These are phyloP conservation scores for Willaertia magna DNA, from an alignment of 208 protist genomes.

Conservation along the genomic window DNA sequence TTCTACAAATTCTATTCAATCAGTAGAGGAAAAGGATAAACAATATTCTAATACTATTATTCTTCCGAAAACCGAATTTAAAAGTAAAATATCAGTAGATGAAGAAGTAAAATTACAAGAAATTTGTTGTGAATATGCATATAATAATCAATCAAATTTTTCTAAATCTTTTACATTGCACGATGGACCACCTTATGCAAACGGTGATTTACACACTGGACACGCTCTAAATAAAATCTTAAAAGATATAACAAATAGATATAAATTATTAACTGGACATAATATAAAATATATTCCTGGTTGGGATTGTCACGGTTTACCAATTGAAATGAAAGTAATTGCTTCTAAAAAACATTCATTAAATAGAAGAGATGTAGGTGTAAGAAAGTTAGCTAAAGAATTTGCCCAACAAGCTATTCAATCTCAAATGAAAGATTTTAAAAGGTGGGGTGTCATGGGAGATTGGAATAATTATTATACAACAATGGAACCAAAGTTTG, in stretches of 20 bases:
- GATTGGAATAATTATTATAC: slow-evolving; percentile 45
- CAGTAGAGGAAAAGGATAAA: not conserved
- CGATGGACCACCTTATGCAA: slow-evolving; percentile 70
- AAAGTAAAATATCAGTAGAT: slow-evolving; percentile 23
- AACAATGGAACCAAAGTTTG: slow-evolving; percentile 40
- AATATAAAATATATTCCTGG: slow-evolving; percentile 41
- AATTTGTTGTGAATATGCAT: slow-evolving; percentile 20
- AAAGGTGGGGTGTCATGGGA: slow-evolving; percentile 36
- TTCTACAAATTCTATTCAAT: too few species aligned
- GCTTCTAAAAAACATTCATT: slow-evolving; percentile 11
- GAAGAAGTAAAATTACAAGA: slow-evolving; percentile 19
- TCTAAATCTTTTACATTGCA: slow-evolving; percentile 45
- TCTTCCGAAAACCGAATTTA: slow-evolving; percentile 33
- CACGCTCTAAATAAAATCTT: slow-evolving; percentile 43
- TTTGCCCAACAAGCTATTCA: slow-evolving; percentile 30
- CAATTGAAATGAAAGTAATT: slow-evolving; percentile 62
- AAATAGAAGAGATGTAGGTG: slow-evolving; percentile 1
- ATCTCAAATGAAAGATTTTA: slow-evolving; percentile 30
- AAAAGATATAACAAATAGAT: slow-evolving; percentile 59
- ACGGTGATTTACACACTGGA: slow-evolving; percentile 56
- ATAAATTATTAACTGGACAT: slow-evolving; percentile 39
- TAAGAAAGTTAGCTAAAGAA: slow-evolving; percentile 29
- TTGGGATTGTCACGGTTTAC: slow-evolving; percentile 70
- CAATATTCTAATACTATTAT: slow-evolving; percentile 11
- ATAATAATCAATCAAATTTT: not conserved